Evolutionary conservation across 2,329 filamentous ascomycete genomes (phyloP).

Genomic region (Epichloe brachyelytri): DNA sequence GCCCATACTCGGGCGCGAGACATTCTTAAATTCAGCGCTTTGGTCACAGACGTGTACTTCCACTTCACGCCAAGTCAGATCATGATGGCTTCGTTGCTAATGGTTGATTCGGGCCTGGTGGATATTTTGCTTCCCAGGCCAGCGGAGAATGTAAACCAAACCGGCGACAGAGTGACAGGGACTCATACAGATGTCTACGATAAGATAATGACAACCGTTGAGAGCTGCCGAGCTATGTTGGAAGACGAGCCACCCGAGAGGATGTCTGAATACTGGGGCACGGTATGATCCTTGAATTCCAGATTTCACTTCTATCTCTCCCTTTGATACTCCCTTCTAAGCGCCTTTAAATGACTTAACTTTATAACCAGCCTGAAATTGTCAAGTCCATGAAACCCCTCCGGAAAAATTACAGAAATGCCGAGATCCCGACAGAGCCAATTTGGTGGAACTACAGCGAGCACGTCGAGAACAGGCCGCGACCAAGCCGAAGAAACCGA

Average conservation of each 20-base stretch:
- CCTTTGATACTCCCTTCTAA: too few species aligned
- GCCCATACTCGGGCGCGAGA: conserved; percentile 64
- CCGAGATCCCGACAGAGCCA: conserved; percentile 59
- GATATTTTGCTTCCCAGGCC: conserved; percentile 33
- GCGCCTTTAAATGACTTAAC: not conserved
- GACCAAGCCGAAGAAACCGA: conserved; percentile 31
- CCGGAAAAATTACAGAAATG: conserved; percentile 60
- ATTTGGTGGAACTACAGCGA: conserved; percentile 56
- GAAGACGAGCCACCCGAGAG: conserved; percentile 44
- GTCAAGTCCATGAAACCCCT: conserved; percentile 39
- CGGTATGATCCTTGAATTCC: conserved; percentile 22
- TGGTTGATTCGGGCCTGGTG: conserved; percentile 56
- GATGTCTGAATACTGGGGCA: conserved; percentile 40
- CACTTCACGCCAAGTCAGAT: conserved; percentile 92
- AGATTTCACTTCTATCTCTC: not conserved
- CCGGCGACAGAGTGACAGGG: conserved; percentile 10
- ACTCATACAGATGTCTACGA: conserved; percentile 22
- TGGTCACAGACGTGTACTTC: conserved; percentile 93
- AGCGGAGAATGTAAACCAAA: conserved; percentile 17
- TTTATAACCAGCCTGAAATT: conserved; percentile 26
- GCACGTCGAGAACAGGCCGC: conserved; percentile 44
- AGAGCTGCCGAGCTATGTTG: conserved; percentile 40
- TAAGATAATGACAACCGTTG: conserved; percentile 36
- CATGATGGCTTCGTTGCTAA: conserved; percentile 67
- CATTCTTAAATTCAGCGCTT: conserved; percentile 63